These are phyloP conservation scores for Gaultheria prostrata DNA, from an alignment of 148 eudicot genomes.

Conservation along the genomic window DNA sequence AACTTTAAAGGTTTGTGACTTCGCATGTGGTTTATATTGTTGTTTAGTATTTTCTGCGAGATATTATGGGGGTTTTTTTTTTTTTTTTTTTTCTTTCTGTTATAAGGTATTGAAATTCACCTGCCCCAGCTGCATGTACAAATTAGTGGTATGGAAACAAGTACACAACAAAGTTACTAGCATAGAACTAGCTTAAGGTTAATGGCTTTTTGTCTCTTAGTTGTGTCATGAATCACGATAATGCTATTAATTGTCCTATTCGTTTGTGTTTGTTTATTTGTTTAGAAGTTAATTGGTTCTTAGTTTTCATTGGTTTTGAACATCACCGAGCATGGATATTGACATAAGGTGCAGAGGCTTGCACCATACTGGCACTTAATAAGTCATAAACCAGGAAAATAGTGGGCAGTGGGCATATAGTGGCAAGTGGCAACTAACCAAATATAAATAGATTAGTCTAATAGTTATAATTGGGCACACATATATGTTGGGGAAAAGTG, in stretches of 20 bases:
- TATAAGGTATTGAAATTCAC: neutral
- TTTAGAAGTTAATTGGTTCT: neutral
- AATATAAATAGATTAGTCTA: neutral
- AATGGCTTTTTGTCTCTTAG: neutral
- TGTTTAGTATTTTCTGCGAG: neutral
- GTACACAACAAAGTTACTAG: neutral
- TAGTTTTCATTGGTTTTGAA: neutral
- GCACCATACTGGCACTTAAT: neutral
- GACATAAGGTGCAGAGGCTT: neutral
- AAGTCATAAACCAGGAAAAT: neutral
- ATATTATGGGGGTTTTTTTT: no score
- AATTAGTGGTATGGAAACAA: neutral
- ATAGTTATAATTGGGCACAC: neutral
- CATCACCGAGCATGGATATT: neutral
- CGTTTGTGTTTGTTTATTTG: neutral
- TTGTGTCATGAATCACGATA: neutral
- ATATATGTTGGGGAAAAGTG: neutral
- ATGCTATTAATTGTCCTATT: neutral
- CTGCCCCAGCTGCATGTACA: neutral
- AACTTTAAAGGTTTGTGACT: conserved; percentile 54
- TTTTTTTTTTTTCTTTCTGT: neutral
- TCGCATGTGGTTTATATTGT: neutral
- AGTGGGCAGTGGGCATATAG: neutral
- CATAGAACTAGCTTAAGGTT: neutral
- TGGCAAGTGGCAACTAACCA: neutral